Conservation (phyloP, 2,329 filamentous ascomycete species). For the Aphanocladium album region DNA sequence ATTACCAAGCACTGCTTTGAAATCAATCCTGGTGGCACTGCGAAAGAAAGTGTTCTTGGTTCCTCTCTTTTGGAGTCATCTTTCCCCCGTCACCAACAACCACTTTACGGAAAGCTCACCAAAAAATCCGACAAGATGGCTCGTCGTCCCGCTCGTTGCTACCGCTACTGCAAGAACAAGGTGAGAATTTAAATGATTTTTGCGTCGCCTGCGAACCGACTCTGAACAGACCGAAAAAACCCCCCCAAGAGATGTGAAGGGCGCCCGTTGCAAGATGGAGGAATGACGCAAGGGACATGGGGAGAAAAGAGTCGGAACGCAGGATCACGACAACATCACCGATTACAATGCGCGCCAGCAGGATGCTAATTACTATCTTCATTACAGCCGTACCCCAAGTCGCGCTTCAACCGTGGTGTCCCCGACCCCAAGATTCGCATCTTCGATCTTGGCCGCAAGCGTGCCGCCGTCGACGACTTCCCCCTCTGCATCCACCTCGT, state of each 20-base stretch:
- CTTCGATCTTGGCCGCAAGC: conserved; percentile 98
- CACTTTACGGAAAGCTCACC: conserved; percentile 30
- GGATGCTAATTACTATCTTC: neutral
- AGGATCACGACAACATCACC: neutral
- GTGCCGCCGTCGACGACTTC: conserved; percentile 98
- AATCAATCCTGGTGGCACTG: conserved; percentile 39
- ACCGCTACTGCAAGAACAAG: conserved; percentile 99
- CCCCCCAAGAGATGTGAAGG: neutral
- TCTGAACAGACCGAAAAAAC: conserved; percentile 3
- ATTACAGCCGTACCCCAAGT: conserved; percentile 90
- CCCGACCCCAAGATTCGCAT: conserved; percentile 82
- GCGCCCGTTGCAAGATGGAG: neutral
- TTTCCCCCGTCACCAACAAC: conserved; percentile 32
- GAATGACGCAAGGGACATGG: neutral
- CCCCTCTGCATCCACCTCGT: conserved; percentile 98
- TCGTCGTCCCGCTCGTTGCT: conserved; percentile 98
- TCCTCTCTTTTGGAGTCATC: conserved; percentile 21
- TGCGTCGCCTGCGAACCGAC: conserved; percentile 15
- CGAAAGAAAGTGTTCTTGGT: conserved; percentile 13
- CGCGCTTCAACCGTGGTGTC: conserved; percentile 99
- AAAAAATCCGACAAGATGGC: conserved; percentile 83
- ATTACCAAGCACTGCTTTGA: conserved; percentile 44
- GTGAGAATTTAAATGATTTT: conserved; percentile 48
- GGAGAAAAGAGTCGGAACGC: neutral
- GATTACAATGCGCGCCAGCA: conserved; percentile 9